Evolutionary conservation across 2,329 filamentous ascomycete species (phyloP), one percentile per base, ranked within the genome.

Genomic region (Fusarium compactum): DNA sequence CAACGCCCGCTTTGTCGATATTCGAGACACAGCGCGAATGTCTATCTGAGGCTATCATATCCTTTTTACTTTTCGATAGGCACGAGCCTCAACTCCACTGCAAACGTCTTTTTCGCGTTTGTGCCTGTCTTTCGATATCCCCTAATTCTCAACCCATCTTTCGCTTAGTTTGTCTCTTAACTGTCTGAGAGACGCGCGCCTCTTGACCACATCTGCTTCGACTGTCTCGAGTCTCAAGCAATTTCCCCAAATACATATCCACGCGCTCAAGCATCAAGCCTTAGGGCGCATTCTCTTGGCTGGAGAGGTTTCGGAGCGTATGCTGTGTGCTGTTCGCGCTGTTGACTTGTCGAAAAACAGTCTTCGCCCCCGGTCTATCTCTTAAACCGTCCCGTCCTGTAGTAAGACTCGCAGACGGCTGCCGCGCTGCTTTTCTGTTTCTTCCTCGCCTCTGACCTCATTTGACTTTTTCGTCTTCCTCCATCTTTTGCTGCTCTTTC

Each of bases 391-490:
- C 59, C 60, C 56, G 68, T 65, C 68, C 68, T 71, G 70, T 70
- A 71, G 68, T 69, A 69, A 52, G 66, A 68, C 55, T 71, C 53
- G 57, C 65, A 71, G 60, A 68, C 68, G 68, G 63, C 59, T 69
- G 55, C 59, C 41, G 46, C 68, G 59, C 60, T 72, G 62, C 58
- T 61, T 71, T 74, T 75, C 69, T 73, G 58, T 52, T 64, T 67
- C 62, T 67, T 48, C 64, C 61, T 75, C 58, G 74, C 77, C 78
- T 81, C 79, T 82, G 80, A 82, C 81, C 80, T 82, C 80, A 81
- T 81, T 77, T 74, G 73, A 77, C 75, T 76, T 77, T 74, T 73
- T 75, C 64, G 69, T 71, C 66, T 71, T 70, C 67, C 55, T 76
- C 70, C 64, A 69, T 71, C 71, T 54, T 65, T 65, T 59, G 68